phyloP scores from a whole-genome alignment of 257 asterid species.

The Dorcoceras hygrometricum region DNA sequence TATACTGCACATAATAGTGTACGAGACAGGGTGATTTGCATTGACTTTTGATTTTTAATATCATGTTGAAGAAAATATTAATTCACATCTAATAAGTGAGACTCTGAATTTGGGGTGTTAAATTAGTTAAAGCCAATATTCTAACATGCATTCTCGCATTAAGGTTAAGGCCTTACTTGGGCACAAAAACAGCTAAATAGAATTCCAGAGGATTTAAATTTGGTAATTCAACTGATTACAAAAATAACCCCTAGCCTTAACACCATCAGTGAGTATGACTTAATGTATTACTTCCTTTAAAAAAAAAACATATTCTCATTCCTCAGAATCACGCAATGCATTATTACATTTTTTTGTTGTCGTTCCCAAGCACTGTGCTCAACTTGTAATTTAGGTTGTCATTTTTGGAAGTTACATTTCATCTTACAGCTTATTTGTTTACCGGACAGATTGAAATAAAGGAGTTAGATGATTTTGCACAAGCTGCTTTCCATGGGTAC shows the following conservation, averaged over 20 bases:
- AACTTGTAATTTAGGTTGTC: slow-evolving; percentile 4
- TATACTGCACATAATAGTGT: background rate
- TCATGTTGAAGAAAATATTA: background rate
- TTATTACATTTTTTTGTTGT: background rate
- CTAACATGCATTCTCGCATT: background rate
- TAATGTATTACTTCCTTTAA: no score
- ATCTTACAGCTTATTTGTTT: slow-evolving; percentile 18
- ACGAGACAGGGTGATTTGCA: background rate
- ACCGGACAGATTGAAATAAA: slow-evolving; percentile 78
- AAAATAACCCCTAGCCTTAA: background rate
- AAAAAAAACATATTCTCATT: no score
- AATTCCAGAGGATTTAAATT: background rate
- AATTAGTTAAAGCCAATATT: background rate
- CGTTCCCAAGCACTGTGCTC: slow-evolving; percentile 6
- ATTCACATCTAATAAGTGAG: background rate
- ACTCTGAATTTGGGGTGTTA: background rate
- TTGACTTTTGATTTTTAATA: background rate
- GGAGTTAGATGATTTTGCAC: slow-evolving; percentile 94
- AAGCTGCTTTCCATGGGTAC: slow-evolving; percentile 97
- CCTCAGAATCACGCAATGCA: background rate
- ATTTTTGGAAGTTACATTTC: slow-evolving; percentile 22
- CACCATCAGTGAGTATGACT: background rate
- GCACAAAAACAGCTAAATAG: background rate
- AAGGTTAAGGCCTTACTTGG: background rate
- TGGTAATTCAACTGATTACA: background rate